Percentiles rank a stretch among this genome's conserved stretches.
These are phyloP conservation scores for Neopestalotiopsis clavispora DNA, from an alignment of 2,329 filamentous ascomycete species.

Conservation along the genomic window DNA sequence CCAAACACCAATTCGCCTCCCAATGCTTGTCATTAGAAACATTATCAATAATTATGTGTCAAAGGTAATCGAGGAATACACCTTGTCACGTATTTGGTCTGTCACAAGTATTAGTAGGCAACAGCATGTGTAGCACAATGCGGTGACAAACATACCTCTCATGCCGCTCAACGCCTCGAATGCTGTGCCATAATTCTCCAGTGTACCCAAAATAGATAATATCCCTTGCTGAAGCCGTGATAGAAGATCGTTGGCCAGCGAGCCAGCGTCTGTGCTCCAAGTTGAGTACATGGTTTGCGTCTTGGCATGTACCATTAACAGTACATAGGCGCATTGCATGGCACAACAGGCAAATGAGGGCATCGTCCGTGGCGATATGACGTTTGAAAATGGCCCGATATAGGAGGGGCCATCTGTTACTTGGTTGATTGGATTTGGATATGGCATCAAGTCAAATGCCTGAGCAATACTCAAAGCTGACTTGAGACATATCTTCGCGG, in stretches of 20 bases:
- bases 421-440: slow-evolving; percentile 46
- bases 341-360: slow-evolving; percentile 50
- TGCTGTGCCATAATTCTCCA: slow-evolving; percentile 49
- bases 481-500: slow-evolving; percentile 53
- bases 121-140: not conserved
- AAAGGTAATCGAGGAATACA: slow-evolving; percentile 15
- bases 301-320: slow-evolving; percentile 48
- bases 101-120: not conserved
- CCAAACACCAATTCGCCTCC: not conserved
- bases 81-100: slow-evolving; percentile 23
- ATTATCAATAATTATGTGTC: slow-evolving; percentile 5
- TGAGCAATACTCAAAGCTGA: slow-evolving; percentile 53
- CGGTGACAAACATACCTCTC: slow-evolving; percentile 40
- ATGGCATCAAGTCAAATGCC: slow-evolving; percentile 50
- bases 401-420: slow-evolving; percentile 38
- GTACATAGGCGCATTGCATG: slow-evolving; percentile 50
- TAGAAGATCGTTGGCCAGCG: slow-evolving; percentile 41
- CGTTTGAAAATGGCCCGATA: slow-evolving; percentile 40
- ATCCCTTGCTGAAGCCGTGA: slow-evolving; percentile 46
- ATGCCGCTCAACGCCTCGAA: slow-evolving; percentile 51
- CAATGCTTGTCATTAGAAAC: not conserved
- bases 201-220: slow-evolving; percentile 44
- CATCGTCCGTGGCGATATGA: slow-evolving; percentile 49
- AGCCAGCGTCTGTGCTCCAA: slow-evolving; percentile 26
- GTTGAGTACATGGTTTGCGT: slow-evolving; percentile 42